Evolutionary conservation across 2,329 filamentous ascomycete species (phyloP), one percentile per base, ranked within the genome.

Genomic region (Aspergillus udagawae): DNA sequence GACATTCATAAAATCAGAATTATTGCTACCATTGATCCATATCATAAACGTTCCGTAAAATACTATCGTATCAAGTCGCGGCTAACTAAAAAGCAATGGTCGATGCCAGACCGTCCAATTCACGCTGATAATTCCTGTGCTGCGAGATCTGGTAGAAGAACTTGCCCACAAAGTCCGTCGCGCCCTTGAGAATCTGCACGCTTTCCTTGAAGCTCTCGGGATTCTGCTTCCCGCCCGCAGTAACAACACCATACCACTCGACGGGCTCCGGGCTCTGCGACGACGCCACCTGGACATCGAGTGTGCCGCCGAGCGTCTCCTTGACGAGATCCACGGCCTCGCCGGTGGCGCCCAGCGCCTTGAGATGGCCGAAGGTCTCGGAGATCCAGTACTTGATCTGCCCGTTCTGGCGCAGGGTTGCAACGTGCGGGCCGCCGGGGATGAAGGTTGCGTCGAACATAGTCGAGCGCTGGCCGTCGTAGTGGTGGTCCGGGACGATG

Each of bases 381-480:
- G 88, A 83, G 2, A 93, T 76, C 84, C 88, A 93, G 75, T 92
- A 88, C 7, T 90, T 72, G 0, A 88, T 89, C 17, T 89, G 85
- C 0, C 90, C 90, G 61, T 83, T 91, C 78, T 86, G 86, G 54
- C 81, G 76, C 0, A 94, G 81, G 0, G 83, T 83, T 44, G 80
- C 74, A 23, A 90, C 75, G 0, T 86, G 79, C 0, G 81, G 77
- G 1, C 91, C 90, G 1, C 89, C 89, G 1, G 90, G 90, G 2
- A 95, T 77, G 67, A 91, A 92, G 28, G 92, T 69, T 0, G 89
- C 86, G 69, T 94, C 91, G 61, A 93, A 93, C 80, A 94, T 85
- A 38, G 87, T 76, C 4, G 86, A 90, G 17, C 90, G 84, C 82
- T 89, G 86, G 0, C 89, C 90, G 64, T 92, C 88, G 51, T 93